phyloP scores from a whole-genome alignment of 106 monocot species.

The Phalaenopsis equestris region DNA sequence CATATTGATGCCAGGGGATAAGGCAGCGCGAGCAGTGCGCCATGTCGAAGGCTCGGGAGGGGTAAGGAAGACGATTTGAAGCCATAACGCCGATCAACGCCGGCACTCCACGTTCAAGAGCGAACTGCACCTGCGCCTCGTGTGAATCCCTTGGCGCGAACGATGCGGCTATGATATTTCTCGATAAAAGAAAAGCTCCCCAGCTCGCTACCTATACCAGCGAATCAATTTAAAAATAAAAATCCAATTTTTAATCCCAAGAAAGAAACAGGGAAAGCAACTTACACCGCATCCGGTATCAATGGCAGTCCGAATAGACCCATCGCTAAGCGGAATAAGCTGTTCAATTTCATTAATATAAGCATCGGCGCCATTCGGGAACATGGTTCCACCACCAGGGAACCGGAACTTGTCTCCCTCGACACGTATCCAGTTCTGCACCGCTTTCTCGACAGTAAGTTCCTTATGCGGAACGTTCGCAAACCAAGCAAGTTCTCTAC shows the following conservation, averaged over 20 bases:
- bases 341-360: conserved; percentile 70
- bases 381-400: conserved; percentile 91
- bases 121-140: conserved; percentile 71
- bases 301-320: conserved; percentile 61
- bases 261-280: background rate
- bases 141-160: conserved; percentile 58
- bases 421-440: conserved; percentile 75
- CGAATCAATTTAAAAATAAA: too few species aligned
- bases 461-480: conserved; percentile 78
- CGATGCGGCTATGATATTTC: conserved; percentile 50
- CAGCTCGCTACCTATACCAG: conserved; percentile 56
- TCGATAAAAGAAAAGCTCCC: conserved; percentile 53
- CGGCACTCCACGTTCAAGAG: conserved; percentile 71
- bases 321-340: conserved; percentile 45
- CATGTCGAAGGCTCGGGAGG: conserved; percentile 71
- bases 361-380: conserved; percentile 65
- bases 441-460: conserved; percentile 74
- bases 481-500: conserved; percentile 56
- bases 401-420: conserved; percentile 76
- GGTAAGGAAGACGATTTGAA: conserved; percentile 68
- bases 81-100: conserved; percentile 78
- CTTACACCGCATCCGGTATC: conserved; percentile 89
- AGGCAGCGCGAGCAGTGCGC: conserved; percentile 92
- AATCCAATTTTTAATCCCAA: too few species aligned
- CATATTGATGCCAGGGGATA: conserved; percentile 75